These are phyloP conservation scores for Paecilomyces variotii DNA, from an alignment of 2,329 filamentous ascomycete species.

Conservation along the genomic window DNA sequence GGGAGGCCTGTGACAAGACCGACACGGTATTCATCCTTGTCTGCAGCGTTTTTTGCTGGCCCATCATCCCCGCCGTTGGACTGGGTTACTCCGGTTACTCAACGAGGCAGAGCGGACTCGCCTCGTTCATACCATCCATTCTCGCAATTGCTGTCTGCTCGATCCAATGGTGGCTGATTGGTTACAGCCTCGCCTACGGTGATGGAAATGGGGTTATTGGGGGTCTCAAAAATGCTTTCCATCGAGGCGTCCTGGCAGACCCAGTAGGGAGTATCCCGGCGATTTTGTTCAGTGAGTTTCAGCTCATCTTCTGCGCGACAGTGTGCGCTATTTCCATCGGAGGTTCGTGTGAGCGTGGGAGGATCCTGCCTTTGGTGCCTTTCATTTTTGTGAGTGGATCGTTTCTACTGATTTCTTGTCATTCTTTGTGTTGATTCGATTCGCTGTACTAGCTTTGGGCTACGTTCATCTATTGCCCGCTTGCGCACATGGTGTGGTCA, in stretches of 20 bases:
- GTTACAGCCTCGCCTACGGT: slow-evolving; percentile 43
- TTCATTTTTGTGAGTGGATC: slow-evolving; percentile 36
- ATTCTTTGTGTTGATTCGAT: background rate
- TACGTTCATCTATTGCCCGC: slow-evolving; percentile 41
- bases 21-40: slow-evolving; percentile 46
- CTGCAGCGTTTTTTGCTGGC: slow-evolving; percentile 47
- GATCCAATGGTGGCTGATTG: slow-evolving; percentile 44
- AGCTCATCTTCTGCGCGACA: slow-evolving; percentile 44
- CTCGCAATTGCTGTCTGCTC: slow-evolving; percentile 42
- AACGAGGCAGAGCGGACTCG: slow-evolving; percentile 40
- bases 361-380: slow-evolving; percentile 39
- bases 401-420: background rate
- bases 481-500: slow-evolving; percentile 44
- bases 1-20: slow-evolving; percentile 45
- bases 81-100: slow-evolving; percentile 45
- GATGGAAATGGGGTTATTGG: slow-evolving; percentile 40
- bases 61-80: slow-evolving; percentile 45
- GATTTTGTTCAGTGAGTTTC: slow-evolving; percentile 45
- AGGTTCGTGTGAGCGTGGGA: slow-evolving; percentile 41
- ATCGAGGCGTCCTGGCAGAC: slow-evolving; percentile 39
- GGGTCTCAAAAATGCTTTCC: slow-evolving; percentile 39
- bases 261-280: slow-evolving; percentile 45
- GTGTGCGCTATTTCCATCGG: slow-evolving; percentile 46
- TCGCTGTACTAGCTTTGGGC: slow-evolving; percentile 34
- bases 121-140: slow-evolving; percentile 42